Conservation (phyloP, 176 grass and related monocot genomes). For the Guadua angustifolia region DNA sequence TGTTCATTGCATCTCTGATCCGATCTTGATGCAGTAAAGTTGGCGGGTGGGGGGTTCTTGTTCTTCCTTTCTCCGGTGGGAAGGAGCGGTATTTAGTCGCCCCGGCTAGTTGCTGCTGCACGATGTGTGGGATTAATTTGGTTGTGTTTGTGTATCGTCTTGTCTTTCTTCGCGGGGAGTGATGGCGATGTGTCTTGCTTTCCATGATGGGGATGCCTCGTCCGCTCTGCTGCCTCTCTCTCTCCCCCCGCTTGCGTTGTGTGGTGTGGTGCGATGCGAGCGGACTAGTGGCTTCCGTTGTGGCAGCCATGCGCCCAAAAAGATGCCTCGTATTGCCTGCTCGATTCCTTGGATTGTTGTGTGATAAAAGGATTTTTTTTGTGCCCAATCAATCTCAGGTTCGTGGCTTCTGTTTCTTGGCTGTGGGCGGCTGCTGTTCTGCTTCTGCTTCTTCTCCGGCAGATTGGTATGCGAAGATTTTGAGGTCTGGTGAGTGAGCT, state of each 20-base stretch:
- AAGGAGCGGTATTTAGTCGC: background rate
- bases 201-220: conserved; percentile 44
- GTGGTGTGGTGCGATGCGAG: background rate
- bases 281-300: conserved; percentile 43
- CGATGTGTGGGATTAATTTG: background rate
- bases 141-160: conserved; percentile 2
- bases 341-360: conserved; percentile 46
- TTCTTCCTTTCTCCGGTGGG: background rate
- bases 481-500: background rate
- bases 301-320: conserved; percentile 51
- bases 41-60: no score
- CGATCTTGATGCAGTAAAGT: conserved; percentile 2
- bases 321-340: conserved; percentile 1
- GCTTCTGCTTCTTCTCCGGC: background rate
- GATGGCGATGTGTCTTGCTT: conserved; percentile 47
- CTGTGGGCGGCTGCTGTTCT: background rate
- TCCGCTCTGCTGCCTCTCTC: conserved; percentile 14
- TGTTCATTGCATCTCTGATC: background rate
- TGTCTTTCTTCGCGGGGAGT: background rate
- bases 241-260: background rate
- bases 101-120: background rate
- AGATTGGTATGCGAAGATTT: conserved; percentile 15
- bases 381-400: conserved; percentile 29
- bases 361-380: conserved; percentile 22
- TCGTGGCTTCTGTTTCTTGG: conserved; percentile 33